Evolutionary conservation across 2,329 filamentous ascomycete species (phyloP).

Genomic region (Claviceps sorghi): DNA sequence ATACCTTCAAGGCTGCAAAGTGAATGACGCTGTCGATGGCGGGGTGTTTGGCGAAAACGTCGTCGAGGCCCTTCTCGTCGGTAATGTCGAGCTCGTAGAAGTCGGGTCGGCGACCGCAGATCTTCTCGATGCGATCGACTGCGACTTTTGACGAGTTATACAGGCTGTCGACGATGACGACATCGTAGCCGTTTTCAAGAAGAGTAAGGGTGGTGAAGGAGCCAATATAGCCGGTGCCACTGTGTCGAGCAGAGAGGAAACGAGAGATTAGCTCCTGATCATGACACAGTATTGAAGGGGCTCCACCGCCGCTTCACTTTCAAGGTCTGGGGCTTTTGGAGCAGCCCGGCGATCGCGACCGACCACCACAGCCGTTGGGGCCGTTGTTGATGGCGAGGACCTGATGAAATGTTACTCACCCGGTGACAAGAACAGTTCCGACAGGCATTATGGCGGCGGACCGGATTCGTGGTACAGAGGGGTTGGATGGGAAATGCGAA

Average conservation of each 20-base stretch:
- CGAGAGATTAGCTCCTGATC: slow-evolving; percentile 9
- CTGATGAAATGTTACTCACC: slow-evolving; percentile 39
- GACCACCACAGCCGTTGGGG: neutral
- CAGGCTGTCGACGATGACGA: slow-evolving; percentile 89
- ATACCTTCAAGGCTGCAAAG: slow-evolving; percentile 90
- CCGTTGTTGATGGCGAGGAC: neutral
- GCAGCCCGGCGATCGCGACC: neutral
- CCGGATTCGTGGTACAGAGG: neutral
- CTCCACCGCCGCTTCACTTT: neutral
- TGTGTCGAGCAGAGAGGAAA: slow-evolving; percentile 4
- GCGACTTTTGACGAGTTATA: slow-evolving; percentile 93
- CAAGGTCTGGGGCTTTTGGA: neutral
- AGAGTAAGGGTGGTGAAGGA: slow-evolving; percentile 90
- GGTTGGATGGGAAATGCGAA: neutral
- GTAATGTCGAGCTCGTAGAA: slow-evolving; percentile 86
- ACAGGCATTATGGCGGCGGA: slow-evolving; percentile 46
- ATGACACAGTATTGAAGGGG: neutral
- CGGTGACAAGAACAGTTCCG: slow-evolving; percentile 81
- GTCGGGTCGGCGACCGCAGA: slow-evolving; percentile 71
- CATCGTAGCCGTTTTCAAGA: slow-evolving; percentile 87
- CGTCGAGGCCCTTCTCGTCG: slow-evolving; percentile 67
- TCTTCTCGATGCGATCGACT: slow-evolving; percentile 87
- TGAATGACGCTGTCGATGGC: slow-evolving; percentile 97
- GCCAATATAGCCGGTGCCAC: slow-evolving; percentile 97
- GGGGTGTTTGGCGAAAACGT: slow-evolving; percentile 76